phyloP scores from a whole-genome alignment of 192 early-diverging fungal species.

The Anaeromyces robustus region DNA sequence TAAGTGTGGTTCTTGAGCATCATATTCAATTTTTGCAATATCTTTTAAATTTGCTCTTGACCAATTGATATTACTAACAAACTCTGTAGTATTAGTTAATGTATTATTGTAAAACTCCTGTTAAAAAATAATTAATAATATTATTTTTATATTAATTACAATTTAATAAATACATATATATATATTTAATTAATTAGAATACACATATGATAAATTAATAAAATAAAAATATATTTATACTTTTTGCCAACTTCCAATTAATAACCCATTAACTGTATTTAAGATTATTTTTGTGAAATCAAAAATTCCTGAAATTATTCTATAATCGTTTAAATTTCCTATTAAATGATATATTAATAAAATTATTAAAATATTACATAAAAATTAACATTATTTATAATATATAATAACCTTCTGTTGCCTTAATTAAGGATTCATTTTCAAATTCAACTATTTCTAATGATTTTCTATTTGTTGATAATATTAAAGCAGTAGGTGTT shows the following conservation, averaged over 20 bases:
- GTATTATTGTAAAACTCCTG: not conserved
- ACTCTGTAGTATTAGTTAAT: not conserved
- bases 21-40: not conserved
- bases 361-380: too few species aligned
- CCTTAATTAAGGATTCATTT: not conserved
- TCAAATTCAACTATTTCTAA: not conserved
- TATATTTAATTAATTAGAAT: too few species aligned
- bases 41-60: not conserved
- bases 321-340: not conserved
- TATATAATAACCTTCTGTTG: not conserved
- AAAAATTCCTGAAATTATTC: not conserved
- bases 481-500: not conserved
- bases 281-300: not conserved
- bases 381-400: too few species aligned
- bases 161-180: too few species aligned
- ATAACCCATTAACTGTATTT: not conserved
- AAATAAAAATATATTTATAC: too few species aligned
- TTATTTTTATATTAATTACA: too few species aligned
- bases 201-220: too few species aligned
- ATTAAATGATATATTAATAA: not conserved
- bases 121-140: too few species aligned
- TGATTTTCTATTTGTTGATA: not conserved
- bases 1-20: not conserved
- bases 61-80: not conserved
- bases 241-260: not conserved